phyloP scores from a whole-genome alignment of 768 basidiomycete species.

The Suillus fuscotomentosus region DNA sequence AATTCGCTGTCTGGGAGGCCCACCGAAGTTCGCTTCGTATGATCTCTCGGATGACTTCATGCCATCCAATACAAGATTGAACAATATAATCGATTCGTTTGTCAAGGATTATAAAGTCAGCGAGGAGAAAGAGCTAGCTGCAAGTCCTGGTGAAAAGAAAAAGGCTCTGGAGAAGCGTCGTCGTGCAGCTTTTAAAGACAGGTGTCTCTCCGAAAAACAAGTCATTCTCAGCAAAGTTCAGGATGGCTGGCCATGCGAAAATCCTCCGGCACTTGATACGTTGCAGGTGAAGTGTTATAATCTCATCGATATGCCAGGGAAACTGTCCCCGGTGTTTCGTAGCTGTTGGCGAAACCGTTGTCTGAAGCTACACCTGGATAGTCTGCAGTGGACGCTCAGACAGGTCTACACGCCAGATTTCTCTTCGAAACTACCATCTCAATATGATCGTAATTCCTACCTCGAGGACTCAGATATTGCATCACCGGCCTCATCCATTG shows the following conservation, averaged over 20 bases:
- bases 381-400: conserved; percentile 12
- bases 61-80: conserved; percentile 4
- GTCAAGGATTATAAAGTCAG: conserved; percentile 12
- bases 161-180: conserved; percentile 7
- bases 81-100: not conserved
- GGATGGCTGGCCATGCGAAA: conserved; percentile 19
- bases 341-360: conserved; percentile 17
- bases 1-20: conserved; percentile 9
- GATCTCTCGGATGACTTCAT: conserved; percentile 9
- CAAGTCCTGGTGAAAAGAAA: not conserved
- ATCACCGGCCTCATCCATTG: not conserved
- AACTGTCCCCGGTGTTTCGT: conserved; percentile 7
- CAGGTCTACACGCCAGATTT: not conserved
- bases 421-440: not conserved
- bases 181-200: conserved; percentile 5
- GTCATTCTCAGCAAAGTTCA: conserved; percentile 4
- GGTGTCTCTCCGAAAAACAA: conserved; percentile 8
- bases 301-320: not conserved
- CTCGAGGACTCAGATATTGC: not conserved
- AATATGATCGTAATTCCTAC: conserved; percentile 9
- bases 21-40: conserved; percentile 17
- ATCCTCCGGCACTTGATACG: conserved; percentile 1
- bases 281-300: conserved; percentile 8
- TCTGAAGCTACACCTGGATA: conserved; percentile 14
- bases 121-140: conserved; percentile 8